Base-by-base conservation (phyloP, 169 alveolate genomes). In the Plasmodium adleri region DNA sequence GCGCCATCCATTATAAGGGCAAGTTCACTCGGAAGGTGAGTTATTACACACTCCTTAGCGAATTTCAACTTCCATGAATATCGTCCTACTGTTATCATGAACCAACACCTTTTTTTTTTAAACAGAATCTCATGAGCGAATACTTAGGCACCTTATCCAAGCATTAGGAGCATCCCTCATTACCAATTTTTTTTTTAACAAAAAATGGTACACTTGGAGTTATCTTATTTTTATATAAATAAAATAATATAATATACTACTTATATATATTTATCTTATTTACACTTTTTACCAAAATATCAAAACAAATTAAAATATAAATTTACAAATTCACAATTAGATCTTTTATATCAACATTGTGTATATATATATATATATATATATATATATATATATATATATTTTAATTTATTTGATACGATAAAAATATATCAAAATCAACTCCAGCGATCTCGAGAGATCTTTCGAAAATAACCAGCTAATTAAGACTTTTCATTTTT, bases 21-120 rank as follows among this genome's bases (percentile, higher is more conserved):
- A 92, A 94, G 92, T 93, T 88, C 96, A 95, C 93, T 95, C 97
- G 97, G 97, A 94, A 93, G 97, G 98, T 95, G 97, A 94, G 97
- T 94, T 95, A 95, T 90, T 94, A 95, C 98, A 94, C 98, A 95
- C 97, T 95, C 96, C 98, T 96, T 95, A 93, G 97, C 97, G 98
- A 97, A 94, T 96, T 90, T 94, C 97, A 93, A 95, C 97, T 95
- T 96, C 97, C 95, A 94, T 94, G 97, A 94, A 96, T 95, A 95
- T 98, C 97, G 97, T 93, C 97, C 98, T 95, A 96, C 97, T 94
- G 98, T 95, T 95, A 88, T 87, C 76, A 94, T 93, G 95, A 93
- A 94, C 88, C 97, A 93, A 95, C 97, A 94, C 97, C 97, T 93
- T 95, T 93, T 92, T 92, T 93, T 20, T 10, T 45, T 4, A 32